Conservation (phyloP, 768 basidiomycete genomes). For the Suillus lakei region DNA sequence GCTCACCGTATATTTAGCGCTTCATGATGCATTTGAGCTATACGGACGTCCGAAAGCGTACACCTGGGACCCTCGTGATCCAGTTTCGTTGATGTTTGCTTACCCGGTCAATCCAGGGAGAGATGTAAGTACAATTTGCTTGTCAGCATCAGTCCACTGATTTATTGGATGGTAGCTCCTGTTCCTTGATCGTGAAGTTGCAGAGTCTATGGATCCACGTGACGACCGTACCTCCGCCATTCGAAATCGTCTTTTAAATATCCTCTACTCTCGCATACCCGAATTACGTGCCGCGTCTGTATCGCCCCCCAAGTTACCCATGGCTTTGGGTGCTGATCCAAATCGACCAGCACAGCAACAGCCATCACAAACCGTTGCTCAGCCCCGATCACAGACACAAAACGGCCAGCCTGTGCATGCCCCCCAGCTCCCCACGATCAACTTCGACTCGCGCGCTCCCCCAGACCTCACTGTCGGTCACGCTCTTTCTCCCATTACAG, state of each 20-base stretch:
- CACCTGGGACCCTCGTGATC: slow-evolving; percentile 89
- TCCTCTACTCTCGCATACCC: slow-evolving; percentile 70
- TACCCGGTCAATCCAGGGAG: slow-evolving; percentile 87
- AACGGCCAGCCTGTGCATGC: slow-evolving; percentile 18
- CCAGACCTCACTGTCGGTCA: slow-evolving; percentile 25
- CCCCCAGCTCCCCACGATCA: slow-evolving; percentile 66
- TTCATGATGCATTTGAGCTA: slow-evolving; percentile 86
- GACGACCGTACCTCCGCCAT: slow-evolving; percentile 78
- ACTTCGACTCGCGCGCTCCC: slow-evolving; percentile 41
- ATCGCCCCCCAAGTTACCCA: slow-evolving; percentile 25
- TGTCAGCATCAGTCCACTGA: slow-evolving; percentile 17
- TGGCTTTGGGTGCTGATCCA: slow-evolving; percentile 16
- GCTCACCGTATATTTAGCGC: slow-evolving; percentile 46
- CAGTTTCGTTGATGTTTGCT: slow-evolving; percentile 86
- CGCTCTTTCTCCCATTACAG: slow-evolving; percentile 70
- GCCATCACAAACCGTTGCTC: slow-evolving; percentile 33
- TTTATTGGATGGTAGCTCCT: slow-evolving; percentile 55
- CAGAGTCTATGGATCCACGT: slow-evolving; percentile 75
- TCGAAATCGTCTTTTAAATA: slow-evolving; percentile 62
- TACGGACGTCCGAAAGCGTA: slow-evolving; percentile 89
- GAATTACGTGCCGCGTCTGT: slow-evolving; percentile 3
- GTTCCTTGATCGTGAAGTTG: slow-evolving; percentile 86
- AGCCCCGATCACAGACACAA: slow-evolving; percentile 17
- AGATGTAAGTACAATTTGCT: slow-evolving; percentile 60
- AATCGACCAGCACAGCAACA: slow-evolving; percentile 29